Base-by-base conservation (phyloP, 2,329 filamentous ascomycete genomes). In the Fusarium tanahbumbuense region DNA sequence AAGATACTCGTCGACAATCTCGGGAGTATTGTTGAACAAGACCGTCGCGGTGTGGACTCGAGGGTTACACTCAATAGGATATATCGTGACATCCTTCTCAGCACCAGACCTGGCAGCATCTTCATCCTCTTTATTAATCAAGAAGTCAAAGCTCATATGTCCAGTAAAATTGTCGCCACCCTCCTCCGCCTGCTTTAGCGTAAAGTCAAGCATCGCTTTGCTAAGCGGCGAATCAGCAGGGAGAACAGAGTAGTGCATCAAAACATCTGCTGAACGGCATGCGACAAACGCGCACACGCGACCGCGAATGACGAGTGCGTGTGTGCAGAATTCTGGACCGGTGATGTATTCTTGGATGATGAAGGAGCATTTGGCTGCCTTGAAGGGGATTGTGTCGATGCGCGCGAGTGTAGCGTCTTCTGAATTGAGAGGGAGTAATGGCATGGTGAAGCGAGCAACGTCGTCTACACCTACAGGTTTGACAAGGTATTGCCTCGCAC, bases 31-130 rank as follows among this genome's bases (percentile, higher is more conserved):
- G 23, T 76, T 76, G 75, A 93, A 91, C 1, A 92, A 79, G 2
- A 88, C 83, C 0, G 90, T 86, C 0, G 91, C 91, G 0, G 91
- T 93, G 72, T 93, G 90, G 0, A 87, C 88, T 16, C 91, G 82
- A 0, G 91, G 91, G 59, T 92, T 93, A 74, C 90, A 92, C 75
- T 92, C 90, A 60, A 93, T 92, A 0, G 90, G 89, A 68, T 88
- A 90, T 3, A 92, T 76, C 6, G 58, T 56, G 6, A 67, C 54
- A 0, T 70, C 28, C 69, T 83, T 71, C n/a, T 79, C 77, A 1
- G 28, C 37, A 2, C 62, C 63, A 8, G 58, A 40, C 48, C 55
- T 41, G 1, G 41, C 32, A 4, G 66, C 63, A 20, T 64, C 60
- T 10, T 55, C 23, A 18, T 67, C 57, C 7, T 68, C 63, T 3